phyloP scores from a whole-genome alignment of 441 rosid genomes.

The Eruca vesicaria region DNA sequence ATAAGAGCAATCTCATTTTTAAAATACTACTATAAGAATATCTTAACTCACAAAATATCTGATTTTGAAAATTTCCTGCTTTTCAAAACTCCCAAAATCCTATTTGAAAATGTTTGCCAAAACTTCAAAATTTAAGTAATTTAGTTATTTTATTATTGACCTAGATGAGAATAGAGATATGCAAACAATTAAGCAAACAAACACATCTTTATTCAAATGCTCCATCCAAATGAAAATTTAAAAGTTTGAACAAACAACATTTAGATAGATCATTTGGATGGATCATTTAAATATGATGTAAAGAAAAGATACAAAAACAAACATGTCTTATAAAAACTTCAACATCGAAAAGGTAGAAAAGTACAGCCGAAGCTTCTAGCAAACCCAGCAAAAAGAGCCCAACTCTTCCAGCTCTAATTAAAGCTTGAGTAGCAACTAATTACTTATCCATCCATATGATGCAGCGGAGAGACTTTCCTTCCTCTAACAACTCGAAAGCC shows the following conservation, averaged over 20 bases:
- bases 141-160: background rate
- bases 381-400: no score
- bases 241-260: background rate
- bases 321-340: background rate
- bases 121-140: background rate
- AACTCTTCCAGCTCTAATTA: background rate
- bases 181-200: background rate
- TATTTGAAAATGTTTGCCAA: background rate
- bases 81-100: background rate
- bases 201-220: background rate
- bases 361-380: background rate
- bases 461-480: constrained; percentile 57
- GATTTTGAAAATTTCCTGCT: no score
- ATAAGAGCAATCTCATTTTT: background rate
- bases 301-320: background rate
- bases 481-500: constrained; percentile 48
- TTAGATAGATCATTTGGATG: background rate
- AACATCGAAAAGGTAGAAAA: no score
- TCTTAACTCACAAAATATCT: no score
- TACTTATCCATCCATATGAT: constrained; percentile 51
- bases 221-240: background rate
- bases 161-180: background rate
- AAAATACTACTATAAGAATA: no score
- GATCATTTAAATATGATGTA: background rate
- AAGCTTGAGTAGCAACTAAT: background rate